These are phyloP conservation scores for Maudiozyma bulderi DNA, from an alignment of 805 yeast species.

Conservation along the genomic window DNA sequence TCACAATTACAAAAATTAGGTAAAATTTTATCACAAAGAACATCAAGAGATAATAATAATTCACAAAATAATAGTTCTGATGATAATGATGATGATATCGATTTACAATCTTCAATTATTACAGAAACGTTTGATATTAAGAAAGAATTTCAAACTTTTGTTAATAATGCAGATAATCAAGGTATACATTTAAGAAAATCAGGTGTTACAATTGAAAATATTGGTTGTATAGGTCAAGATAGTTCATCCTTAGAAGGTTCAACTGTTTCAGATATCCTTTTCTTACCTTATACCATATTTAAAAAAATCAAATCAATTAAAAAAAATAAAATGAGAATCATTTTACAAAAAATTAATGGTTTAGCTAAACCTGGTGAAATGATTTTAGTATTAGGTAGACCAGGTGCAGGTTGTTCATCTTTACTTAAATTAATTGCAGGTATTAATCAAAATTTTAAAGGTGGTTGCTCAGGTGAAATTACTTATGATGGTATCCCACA, in stretches of 20 bases:
- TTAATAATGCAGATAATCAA: slow-evolving; percentile 33
- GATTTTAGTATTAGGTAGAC: slow-evolving; percentile 34
- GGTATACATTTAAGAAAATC: slow-evolving; percentile 37
- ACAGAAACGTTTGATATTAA: neutral
- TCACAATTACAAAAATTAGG: slow-evolving; percentile 17
- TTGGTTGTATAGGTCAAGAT: slow-evolving; percentile 33
- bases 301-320: slow-evolving; percentile 22
- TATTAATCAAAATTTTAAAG: neutral
- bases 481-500: slow-evolving; percentile 54
- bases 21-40: slow-evolving; percentile 16
- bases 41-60: slow-evolving; percentile 8
- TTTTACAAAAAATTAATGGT: slow-evolving; percentile 34
- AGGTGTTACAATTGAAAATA: slow-evolving; percentile 35
- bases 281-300: slow-evolving; percentile 23
- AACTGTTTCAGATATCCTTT: slow-evolving; percentile 32
- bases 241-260: slow-evolving; percentile 31
- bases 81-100: neutral
- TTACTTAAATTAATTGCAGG: slow-evolving; percentile 7
- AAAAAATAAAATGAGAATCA: slow-evolving; percentile 29
- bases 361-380: slow-evolving; percentile 55
- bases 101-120: neutral
- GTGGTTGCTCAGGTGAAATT: slow-evolving; percentile 24
- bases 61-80: no score
- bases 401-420: slow-evolving; percentile 29
- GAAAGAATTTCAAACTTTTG: slow-evolving; percentile 2